Base-by-base conservation (phyloP, 1,284 basidiomycete species). In the Ustilago tritici region DNA sequence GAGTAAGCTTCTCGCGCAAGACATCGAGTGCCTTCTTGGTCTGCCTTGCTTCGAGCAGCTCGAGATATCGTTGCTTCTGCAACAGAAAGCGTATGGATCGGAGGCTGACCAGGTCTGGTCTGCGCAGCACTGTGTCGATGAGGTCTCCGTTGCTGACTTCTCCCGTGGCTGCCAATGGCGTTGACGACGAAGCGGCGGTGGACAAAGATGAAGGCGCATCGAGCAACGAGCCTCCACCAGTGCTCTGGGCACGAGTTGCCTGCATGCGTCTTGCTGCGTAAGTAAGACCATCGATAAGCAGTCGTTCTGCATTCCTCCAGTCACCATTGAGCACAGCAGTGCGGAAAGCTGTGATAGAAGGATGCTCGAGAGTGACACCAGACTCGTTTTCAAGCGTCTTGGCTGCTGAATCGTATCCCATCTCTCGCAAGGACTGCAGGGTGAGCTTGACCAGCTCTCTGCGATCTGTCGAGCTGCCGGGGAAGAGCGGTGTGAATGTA, bases 61-160 rank as follows among this genome's bases (percentile, higher is more conserved):
- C 96, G 50, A 99, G 89, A 86, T 98, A 99, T 87, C 97, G 95
- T 89, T 99, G 96, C 87, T 93, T 92, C 68, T 92, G 92, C 66
- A 99, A 92, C 75, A 95, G 88, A 87, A 96, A 97, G 74, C 90
- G 91, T 23, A 93, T 92, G 80, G 92, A 91, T 34, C 77, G 74
- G 3, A 82, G 61, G 32, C 77, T 72, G 50, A 65, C 66, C 2
- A 66, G 53, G 17, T 71, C 70, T 0, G 80, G 80, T 41, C 70
- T 65, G 23, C 80, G 74, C 23, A 83, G 62, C 12, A 80, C 82
- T 17, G 69, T 54, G 46, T 81, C 79, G 38, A 82, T 67, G 47
- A 73, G 64, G 12, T 73, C 69, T 17, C 67, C 56, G 31, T 49
- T 65, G 34, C 58, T 40, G 2, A 61, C 63, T 5, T 63, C 60